These are phyloP conservation scores for Rugosomyces carneus DNA, from an alignment of 1,284 basidiomycete genomes.

Conservation along the genomic window DNA sequence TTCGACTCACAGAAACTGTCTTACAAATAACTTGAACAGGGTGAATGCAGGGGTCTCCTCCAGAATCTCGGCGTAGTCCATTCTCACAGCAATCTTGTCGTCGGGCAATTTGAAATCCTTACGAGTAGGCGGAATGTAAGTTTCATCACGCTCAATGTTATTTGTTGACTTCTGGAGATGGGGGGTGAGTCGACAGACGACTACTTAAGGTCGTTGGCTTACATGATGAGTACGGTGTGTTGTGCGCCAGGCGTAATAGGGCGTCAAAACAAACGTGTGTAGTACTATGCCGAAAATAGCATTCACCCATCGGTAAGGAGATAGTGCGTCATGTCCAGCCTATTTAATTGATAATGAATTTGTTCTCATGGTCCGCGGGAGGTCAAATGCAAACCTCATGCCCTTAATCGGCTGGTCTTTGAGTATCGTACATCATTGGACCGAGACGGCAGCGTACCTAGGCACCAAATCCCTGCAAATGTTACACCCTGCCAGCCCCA, in stretches of 20 bases:
- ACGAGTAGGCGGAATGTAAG: conserved; percentile 46
- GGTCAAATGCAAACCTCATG: conserved; percentile 33
- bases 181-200: conserved; percentile 14
- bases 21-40: conserved; percentile 29
- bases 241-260: conserved; percentile 38
- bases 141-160: conserved; percentile 47
- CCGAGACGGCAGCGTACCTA: conserved; percentile 30
- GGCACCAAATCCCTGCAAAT: conserved; percentile 43
- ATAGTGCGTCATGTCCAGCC: conserved; percentile 32
- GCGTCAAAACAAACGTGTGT: conserved; percentile 31
- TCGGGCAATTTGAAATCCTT: conserved; percentile 40
- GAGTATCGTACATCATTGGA: neutral
- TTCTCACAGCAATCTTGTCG: conserved; percentile 24
- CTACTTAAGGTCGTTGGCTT: conserved; percentile 6
- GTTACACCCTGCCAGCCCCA: conserved; percentile 46
- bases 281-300: conserved; percentile 24
- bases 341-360: conserved; percentile 8
- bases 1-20: conserved; percentile 31
- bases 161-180: conserved; percentile 32
- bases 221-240: conserved; percentile 43
- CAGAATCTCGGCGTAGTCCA: conserved; percentile 30
- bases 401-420: conserved; percentile 26
- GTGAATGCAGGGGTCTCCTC: conserved; percentile 34
- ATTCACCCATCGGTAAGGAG: conserved; percentile 22
- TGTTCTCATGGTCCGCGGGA: neutral